Conservation (phyloP, 2,329 filamentous ascomycete genomes). For the Beauveria bassiana region DNA sequence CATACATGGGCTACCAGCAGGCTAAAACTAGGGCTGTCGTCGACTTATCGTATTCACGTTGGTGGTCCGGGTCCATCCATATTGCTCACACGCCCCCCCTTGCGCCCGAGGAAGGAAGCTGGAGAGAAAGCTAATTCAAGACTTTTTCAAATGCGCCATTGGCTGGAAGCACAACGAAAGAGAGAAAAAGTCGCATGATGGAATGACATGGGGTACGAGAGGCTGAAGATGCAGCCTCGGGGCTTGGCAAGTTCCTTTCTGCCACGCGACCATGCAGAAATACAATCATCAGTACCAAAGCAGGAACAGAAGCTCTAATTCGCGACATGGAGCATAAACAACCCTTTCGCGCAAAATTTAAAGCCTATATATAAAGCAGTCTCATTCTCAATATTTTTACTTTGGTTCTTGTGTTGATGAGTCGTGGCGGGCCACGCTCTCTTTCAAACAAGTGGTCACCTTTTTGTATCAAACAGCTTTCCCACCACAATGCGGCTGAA, state of each 20-base stretch:
- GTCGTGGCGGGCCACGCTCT: too few species aligned
- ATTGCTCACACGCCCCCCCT: not conserved
- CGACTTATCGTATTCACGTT: not conserved
- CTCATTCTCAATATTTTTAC: not conserved
- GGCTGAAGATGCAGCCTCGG: not conserved
- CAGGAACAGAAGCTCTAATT: not conserved
- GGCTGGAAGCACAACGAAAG: not conserved
- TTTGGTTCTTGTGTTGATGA: too few species aligned
- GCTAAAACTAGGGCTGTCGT: not conserved
- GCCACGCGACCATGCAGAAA: not conserved
- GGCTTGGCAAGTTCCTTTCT: not conserved
- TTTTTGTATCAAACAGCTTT: not conserved
- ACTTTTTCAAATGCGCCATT: not conserved
- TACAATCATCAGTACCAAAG: not conserved
- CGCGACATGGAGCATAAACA: too few species aligned
- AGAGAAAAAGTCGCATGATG: not conserved
- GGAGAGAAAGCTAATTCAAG: not conserved
- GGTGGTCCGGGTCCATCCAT: not conserved
- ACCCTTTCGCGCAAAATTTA: too few species aligned
- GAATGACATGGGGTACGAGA: not conserved
- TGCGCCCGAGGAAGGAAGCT: not conserved
- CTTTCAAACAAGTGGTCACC: too few species aligned
- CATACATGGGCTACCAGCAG: not conserved
- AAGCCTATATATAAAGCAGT: too few species aligned
- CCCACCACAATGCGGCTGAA: not conserved